Conservation (phyloP, 306 rosid species). For the Benincasa hispida region DNA sequence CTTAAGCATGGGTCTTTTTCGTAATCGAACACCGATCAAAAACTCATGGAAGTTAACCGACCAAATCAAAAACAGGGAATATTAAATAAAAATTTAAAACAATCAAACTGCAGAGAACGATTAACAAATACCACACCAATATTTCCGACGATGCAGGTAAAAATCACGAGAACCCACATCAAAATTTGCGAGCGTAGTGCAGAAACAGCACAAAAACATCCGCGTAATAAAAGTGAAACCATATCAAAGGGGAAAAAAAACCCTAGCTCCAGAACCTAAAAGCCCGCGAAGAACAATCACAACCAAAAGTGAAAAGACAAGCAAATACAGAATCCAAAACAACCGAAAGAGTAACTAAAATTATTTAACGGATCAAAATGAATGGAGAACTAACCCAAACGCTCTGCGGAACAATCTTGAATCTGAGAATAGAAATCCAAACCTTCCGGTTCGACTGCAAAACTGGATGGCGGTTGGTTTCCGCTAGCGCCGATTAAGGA, state of each 20-base stretch:
- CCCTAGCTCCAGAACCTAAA: slow-evolving; percentile 4
- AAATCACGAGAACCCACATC: not conserved
- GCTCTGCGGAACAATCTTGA: not conserved
- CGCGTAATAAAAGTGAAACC: not conserved
- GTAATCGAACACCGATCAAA: not conserved
- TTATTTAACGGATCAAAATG: not conserved
- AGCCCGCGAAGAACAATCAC: not conserved
- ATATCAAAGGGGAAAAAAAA: not conserved
- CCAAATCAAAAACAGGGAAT: not conserved
- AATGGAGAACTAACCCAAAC: not conserved
- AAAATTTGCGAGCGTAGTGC: not conserved
- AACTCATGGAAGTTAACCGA: not conserved
- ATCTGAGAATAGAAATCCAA: not conserved
- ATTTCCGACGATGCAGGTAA: not conserved
- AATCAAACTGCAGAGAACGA: not conserved
- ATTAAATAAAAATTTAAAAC: not conserved
- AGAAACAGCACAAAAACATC: not conserved
- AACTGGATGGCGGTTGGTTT: not conserved
- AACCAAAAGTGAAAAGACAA: not conserved
- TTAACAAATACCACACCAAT: not conserved
- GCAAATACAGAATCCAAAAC: not conserved
- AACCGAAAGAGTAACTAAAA: not conserved
- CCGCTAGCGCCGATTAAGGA: not conserved
- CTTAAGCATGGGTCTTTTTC: not conserved
- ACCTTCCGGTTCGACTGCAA: not conserved